Evolutionary conservation across 805 yeast genomes (phyloP).

Genomic region (Wickerhamiella brachini): DNA sequence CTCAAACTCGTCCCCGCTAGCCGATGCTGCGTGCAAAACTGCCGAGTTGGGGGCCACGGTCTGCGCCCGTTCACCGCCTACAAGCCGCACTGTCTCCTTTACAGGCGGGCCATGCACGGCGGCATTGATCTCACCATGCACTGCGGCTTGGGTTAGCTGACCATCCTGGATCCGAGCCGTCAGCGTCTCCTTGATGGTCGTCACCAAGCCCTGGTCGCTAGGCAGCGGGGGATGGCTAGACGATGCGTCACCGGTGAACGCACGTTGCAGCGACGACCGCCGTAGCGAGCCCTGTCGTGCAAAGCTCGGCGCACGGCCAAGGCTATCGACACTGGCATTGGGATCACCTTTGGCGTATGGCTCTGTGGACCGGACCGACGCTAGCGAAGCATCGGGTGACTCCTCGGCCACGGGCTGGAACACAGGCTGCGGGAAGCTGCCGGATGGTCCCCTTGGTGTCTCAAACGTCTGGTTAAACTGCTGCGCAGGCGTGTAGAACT

Average conservation of each 20-base stretch:
- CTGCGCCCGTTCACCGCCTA: neutral
- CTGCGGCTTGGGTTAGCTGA: conserved; percentile 39
- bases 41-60: neutral
- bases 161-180: conserved; percentile 67
- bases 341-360: conserved; percentile 2
- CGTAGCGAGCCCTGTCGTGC: conserved; percentile 4
- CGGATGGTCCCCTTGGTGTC: neutral
- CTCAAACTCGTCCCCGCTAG: conserved; percentile 9
- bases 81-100: conserved; percentile 1
- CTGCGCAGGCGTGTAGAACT: conserved; percentile 18
- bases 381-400: conserved; percentile 1
- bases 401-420: conserved; percentile 1
- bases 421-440: neutral
- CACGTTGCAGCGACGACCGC: conserved; percentile 13
- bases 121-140: conserved; percentile 57
- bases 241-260: conserved; percentile 7
- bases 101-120: conserved; percentile 29
- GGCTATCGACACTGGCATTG: neutral
- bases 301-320: neutral
- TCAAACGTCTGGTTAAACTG: conserved; percentile 9
- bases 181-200: conserved; percentile 76
- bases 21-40: neutral
- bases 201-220: conserved; percentile 33
- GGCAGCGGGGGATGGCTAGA: conserved; percentile 22
- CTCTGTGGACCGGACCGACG: neutral